Evolutionary conservation across 1,139 yeast species (phyloP).

Genomic region (Petasospora fabianii): DNA sequence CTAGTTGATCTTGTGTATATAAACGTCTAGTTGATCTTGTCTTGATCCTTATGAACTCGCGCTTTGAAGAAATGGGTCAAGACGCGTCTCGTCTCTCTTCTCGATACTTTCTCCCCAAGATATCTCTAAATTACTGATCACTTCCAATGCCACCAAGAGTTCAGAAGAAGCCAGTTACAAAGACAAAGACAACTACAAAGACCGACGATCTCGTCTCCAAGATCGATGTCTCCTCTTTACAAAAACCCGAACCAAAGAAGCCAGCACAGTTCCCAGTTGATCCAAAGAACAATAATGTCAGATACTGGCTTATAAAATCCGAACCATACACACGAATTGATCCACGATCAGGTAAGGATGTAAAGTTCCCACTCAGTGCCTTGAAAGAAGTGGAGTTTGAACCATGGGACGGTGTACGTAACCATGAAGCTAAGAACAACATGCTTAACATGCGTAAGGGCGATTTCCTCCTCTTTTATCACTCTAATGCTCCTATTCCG

Average conservation of each 20-base stretch:
- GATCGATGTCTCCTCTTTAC: conserved; percentile 1
- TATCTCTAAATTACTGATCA: too few species aligned
- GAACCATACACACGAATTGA: conserved; percentile 49
- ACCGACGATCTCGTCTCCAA: neutral
- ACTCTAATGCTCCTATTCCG: conserved; percentile 49
- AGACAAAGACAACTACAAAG: neutral
- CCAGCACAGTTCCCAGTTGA: conserved; percentile 26
- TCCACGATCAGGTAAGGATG: conserved; percentile 42
- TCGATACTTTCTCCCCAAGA: too few species aligned
- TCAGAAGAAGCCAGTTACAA: conserved; percentile 3
- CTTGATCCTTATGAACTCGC: too few species aligned
- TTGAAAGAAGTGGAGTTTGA: conserved; percentile 36
- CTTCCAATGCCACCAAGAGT: conserved; percentile 13
- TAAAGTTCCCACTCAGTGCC: conserved; percentile 42
- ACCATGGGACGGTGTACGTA: conserved; percentile 57
- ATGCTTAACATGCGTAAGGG: conserved; percentile 43
- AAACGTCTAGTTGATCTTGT: too few species aligned
- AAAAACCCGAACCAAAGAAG: conserved; percentile 24
- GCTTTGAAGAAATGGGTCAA: too few species aligned
- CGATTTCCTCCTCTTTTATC: conserved; percentile 47
- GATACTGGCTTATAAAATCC: conserved; percentile 51
- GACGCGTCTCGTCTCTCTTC: too few species aligned
- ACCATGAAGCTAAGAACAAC: conserved; percentile 50
- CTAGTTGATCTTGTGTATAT: too few species aligned
- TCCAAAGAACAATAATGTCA: conserved; percentile 20